phyloP scores from a whole-genome alignment of 202 grass and related monocot genomes.

The Sporobolus alterniflorus region DNA sequence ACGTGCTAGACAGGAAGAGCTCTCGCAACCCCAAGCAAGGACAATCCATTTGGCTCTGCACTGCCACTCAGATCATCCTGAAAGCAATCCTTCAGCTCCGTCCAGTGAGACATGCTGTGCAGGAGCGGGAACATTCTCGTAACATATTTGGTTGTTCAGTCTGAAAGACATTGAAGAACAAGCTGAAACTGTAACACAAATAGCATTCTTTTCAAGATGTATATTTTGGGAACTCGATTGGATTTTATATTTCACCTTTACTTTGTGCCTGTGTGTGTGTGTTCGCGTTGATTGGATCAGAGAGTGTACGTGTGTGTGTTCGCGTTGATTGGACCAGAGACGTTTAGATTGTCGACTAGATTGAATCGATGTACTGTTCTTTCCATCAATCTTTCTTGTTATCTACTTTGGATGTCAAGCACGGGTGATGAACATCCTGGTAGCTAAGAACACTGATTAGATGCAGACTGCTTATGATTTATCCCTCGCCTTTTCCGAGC shows the following conservation, averaged over 20 bases:
- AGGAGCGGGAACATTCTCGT: not conserved
- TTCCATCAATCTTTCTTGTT: not conserved
- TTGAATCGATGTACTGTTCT: not conserved
- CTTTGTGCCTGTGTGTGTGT: not conserved
- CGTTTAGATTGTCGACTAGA: not conserved
- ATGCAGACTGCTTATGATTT: not conserved
- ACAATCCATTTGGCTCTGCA: not conserved
- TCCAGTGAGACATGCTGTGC: not conserved
- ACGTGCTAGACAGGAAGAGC: not conserved
- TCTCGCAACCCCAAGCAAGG: not conserved
- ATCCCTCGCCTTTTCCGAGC: not conserved
- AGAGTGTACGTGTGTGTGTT: not conserved
- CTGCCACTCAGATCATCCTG: not conserved
- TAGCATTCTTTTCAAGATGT: constrained; percentile 29
- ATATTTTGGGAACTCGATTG: constrained; percentile 4
- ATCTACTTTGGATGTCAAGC: not conserved
- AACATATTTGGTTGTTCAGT: not conserved
- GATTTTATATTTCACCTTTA: not conserved
- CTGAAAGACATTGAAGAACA: not conserved
- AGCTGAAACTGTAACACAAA: not conserved
- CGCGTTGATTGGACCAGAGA: not conserved
- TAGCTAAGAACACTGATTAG: not conserved
- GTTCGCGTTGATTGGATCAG: not conserved
- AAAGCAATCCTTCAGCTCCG: not conserved
- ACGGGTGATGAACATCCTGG: not conserved